Conservation (phyloP, 257 asterid genomes). For the Coffea canephora region DNA sequence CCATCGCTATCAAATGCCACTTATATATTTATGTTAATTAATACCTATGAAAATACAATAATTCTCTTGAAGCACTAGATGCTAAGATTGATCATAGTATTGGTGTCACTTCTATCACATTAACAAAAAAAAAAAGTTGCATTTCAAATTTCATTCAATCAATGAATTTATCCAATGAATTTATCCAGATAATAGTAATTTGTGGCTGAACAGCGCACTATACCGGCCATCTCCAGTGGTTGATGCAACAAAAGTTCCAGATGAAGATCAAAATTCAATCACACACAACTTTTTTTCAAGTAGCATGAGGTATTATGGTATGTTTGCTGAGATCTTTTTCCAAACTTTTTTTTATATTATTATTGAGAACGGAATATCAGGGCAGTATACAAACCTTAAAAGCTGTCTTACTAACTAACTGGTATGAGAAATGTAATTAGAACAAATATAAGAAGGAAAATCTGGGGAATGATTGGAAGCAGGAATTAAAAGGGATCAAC, state of each 20-base stretch:
- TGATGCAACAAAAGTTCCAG: background rate
- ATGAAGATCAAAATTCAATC: too few relatives aligned
- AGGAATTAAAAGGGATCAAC: slow-evolving; percentile 8
- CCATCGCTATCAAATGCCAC: slow-evolving; percentile 15
- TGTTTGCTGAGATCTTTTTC: background rate
- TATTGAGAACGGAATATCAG: background rate
- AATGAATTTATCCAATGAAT: background rate
- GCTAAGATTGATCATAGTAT: background rate
- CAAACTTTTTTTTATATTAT: background rate
- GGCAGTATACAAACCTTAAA: background rate
- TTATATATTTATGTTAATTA: background rate
- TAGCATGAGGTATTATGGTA: background rate
- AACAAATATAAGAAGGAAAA: background rate
- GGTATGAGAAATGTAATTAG: too few relatives aligned
- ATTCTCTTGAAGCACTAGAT: slow-evolving; percentile 6
- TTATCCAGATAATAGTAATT: background rate
- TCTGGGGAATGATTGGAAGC: background rate
- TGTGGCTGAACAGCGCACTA: background rate
- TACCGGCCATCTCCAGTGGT: background rate
- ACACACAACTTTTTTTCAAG: background rate
- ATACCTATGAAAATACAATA: background rate
- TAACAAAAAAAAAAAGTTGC: background rate
- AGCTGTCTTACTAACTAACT: background rate
- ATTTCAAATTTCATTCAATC: background rate
- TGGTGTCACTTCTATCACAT: slow-evolving; percentile 2